Evolutionary conservation across 1,139 yeast species (phyloP).

Genomic region (Lodderomyces beijingensis): DNA sequence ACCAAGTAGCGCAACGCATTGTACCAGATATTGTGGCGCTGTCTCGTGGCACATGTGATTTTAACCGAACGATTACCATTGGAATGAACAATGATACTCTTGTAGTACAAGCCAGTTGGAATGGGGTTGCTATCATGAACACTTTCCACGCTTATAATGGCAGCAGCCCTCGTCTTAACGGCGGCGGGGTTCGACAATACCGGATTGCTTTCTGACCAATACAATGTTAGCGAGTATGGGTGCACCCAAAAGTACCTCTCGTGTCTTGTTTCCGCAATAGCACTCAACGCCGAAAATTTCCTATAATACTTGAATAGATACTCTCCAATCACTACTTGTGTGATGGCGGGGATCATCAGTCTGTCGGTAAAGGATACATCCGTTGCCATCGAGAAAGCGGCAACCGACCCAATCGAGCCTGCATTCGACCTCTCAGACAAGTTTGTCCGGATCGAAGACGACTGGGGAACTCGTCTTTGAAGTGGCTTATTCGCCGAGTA

Average conservation of each 20-base stretch:
- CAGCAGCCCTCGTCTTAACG: conserved; percentile 71
- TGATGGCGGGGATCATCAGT: conserved; percentile 79
- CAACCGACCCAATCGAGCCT: conserved; percentile 33
- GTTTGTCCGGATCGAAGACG: conserved; percentile 29
- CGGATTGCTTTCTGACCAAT: conserved; percentile 87
- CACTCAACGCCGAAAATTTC: conserved; percentile 57
- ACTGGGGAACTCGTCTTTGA: conserved; percentile 13
- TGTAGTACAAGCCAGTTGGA: conserved; percentile 86
- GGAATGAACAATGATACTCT: conserved; percentile 75
- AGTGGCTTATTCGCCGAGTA: background rate
- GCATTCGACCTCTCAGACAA: conserved; percentile 27
- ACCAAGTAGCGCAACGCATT: conserved; percentile 77
- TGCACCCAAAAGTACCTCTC: conserved; percentile 96
- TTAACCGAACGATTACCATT: conserved; percentile 64
- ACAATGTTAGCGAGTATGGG: conserved; percentile 85
- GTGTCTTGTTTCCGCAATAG: conserved; percentile 77
- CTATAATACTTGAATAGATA: conserved; percentile 83
- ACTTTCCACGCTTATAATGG: conserved; percentile 74
- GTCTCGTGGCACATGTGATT: conserved; percentile 83
- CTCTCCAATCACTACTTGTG: conserved; percentile 82
- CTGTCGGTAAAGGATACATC: conserved; percentile 67
- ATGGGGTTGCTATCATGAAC: conserved; percentile 82
- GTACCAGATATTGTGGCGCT: conserved; percentile 89
- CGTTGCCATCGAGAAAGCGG: conserved; percentile 56
- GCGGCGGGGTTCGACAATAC: conserved; percentile 64